Base-by-base conservation (phyloP, 441 rosid genomes). In the Gossypium lobatum region DNA sequence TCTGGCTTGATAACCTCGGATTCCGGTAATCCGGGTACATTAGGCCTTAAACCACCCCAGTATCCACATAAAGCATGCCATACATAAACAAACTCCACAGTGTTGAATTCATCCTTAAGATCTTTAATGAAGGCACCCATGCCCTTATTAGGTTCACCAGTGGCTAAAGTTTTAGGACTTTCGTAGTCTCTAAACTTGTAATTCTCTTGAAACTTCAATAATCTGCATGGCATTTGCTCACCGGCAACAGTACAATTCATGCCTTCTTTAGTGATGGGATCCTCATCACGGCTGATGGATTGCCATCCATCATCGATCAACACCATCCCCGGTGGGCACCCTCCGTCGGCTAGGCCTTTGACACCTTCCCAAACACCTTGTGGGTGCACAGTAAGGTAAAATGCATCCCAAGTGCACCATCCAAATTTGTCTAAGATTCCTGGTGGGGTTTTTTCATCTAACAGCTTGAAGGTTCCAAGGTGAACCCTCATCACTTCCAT, bases 31-130 rank as follows among this genome's bases (percentile, higher is more conserved):
- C 90, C 89, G 1, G 91, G 93, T 6, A 83, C 91, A 3, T 78
- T 78, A 1, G 98, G 97, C 31, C 95, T 83, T 2, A 92, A 71
- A 54, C 97, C 97, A 70, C 98, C 98, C 98, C 97, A 94, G 66
- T 94, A 92, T 3, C 98, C 98, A 14, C 93, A 88, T 9, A 94
- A 83, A 0, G 97, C 97, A 72, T 94, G 98, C 97, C 98, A 94
- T 1, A 92, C 97, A 69, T 92, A 31, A 31, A 31, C 37, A 94
- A 20, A 85, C 7, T 92, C 95, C 0, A 94, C 86, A 62, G 79
- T 87, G 39, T 70, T 80, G 81, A 92, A 94, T 62, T 92, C 89
- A 8, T 84, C 88, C 75, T 94, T 94, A 8, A 94, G 78, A 80
- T 92, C 97, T 77, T 69, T 89, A 0, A 94, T 77, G 57, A 94